Base-by-base conservation (phyloP, 768 basidiomycete genomes). In the Amanita brunnescens region DNA sequence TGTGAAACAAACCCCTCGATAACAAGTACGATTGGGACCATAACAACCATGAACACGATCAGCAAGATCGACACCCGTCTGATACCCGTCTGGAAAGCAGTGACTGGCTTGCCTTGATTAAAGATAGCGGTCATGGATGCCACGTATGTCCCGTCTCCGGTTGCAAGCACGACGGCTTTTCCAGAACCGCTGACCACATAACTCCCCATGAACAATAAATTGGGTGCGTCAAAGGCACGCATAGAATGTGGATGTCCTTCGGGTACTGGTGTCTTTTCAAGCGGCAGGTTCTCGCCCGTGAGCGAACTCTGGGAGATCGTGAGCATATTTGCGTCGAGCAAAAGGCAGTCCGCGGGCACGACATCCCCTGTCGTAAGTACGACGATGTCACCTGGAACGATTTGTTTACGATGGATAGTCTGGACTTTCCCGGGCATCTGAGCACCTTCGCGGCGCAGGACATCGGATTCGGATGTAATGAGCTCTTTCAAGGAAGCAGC, bases 261-360 rank as follows among this genome's bases (percentile, higher is more conserved):
- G 13, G 57, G 33, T 16, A 65, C 59, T 14, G 56, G 35, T 23
- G 29, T 34, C 51, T 68, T 68, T 37, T 68, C 67, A 23, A 70
- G 41, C n/a, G 67, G 67, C 40, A 68, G 23, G 42, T 68, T 54
- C 58, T 68, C 67, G 35, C 67, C 67, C 12, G 67, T 68, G 51
- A 68, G 64, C 4, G 67, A 68, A 2, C 68, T 68, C 43, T 68
- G 67, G 5, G 67, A 56, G 24, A 67, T n/a, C 9, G 67, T 54
- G 48, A 68, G 37, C n/a, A 67, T 58, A 47, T 67, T 64, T 4
- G 68, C 62, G 39, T 57, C 64, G 23, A 67, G 55, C n/a, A 70
- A 6, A 26, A 70, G 14, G 30, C 64, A 68, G 24, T 68, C 67
- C 18, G 68, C 67, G 16, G 67, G 67, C 41, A 68, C 67, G 51